phyloP scores from a whole-genome alignment of 225 moss, liverwort and hornwort species.

The Takakia lepidozioides region DNA sequence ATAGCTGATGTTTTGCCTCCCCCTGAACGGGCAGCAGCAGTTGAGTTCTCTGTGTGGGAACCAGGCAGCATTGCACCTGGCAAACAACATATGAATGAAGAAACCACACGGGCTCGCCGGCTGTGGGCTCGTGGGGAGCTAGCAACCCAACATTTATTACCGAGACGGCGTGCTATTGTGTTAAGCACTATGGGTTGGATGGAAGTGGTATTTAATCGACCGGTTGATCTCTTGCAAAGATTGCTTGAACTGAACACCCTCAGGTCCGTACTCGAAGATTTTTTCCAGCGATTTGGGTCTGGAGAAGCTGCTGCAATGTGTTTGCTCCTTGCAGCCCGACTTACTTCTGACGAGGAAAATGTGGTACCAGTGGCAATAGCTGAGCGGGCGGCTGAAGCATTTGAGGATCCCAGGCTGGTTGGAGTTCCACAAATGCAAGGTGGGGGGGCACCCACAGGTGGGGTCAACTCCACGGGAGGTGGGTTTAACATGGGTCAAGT shows the following conservation, averaged over 20 bases:
- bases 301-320: constrained; percentile 98
- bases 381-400: constrained; percentile 90
- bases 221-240: constrained; percentile 91
- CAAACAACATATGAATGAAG: constrained; percentile 32
- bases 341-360: constrained; percentile 88
- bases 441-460: constrained; percentile 54
- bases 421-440: constrained; percentile 94
- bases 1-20: constrained; percentile 88
- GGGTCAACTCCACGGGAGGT: constrained; percentile 51
- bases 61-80: constrained; percentile 37
- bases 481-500: constrained; percentile 81
- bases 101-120: constrained; percentile 74
- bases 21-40: constrained; percentile 79
- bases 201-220: constrained; percentile 85
- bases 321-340: constrained; percentile 81
- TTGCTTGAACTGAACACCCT: constrained; percentile 62
- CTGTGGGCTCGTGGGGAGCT: constrained; percentile 97
- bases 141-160: constrained; percentile 88
- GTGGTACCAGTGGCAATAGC: constrained; percentile 54
- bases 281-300: constrained; percentile 88
- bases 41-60: constrained; percentile 82
- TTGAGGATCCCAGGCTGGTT: constrained; percentile 88
- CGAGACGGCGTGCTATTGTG: constrained; percentile 70
- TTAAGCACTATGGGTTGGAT: constrained; percentile 94
- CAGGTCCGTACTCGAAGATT: constrained; percentile 74